Evolutionary conservation across 257 asterid genomes (phyloP).

Genomic region (Cinchona pubescens): DNA sequence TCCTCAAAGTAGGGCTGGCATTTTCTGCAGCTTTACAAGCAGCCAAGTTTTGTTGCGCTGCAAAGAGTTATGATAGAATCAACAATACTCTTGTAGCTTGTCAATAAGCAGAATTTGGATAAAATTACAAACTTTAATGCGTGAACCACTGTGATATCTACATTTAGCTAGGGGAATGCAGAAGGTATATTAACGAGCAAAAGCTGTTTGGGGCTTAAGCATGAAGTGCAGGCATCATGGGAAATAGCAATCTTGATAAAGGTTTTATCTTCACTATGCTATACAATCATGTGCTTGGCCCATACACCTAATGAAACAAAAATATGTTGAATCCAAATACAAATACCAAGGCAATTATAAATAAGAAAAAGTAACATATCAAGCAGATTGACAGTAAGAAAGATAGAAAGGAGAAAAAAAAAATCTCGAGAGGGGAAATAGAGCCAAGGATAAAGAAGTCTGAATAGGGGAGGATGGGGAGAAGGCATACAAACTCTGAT

Average conservation of each 20-base stretch:
- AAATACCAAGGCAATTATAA: neutral
- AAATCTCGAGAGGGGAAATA: neutral
- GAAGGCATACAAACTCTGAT: neutral
- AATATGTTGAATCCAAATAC: neutral
- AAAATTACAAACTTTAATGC: neutral
- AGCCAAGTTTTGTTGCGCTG: conserved; percentile 59
- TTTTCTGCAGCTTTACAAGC: conserved; percentile 41
- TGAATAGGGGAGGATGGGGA: neutral
- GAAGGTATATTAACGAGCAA: neutral
- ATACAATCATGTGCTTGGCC: neutral
- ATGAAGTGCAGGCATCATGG: neutral
- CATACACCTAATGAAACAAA: neutral
- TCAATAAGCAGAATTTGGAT: neutral
- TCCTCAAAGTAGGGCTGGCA: conserved; percentile 36
- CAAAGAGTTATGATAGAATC: conserved; percentile 18
- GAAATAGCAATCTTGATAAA: neutral
- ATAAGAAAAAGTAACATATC: neutral
- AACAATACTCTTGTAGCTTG: conserved; percentile 12
- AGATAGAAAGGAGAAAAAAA: conserved; percentile 4
- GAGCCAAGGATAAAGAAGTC: neutral
- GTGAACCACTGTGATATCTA: neutral
- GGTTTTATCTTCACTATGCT: neutral
- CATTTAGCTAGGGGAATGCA: neutral
- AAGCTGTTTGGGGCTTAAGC: neutral
- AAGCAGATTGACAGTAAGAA: neutral